Base-by-base conservation (phyloP, 2,329 filamentous ascomycete species). In the Botryotinia globosa region DNA sequence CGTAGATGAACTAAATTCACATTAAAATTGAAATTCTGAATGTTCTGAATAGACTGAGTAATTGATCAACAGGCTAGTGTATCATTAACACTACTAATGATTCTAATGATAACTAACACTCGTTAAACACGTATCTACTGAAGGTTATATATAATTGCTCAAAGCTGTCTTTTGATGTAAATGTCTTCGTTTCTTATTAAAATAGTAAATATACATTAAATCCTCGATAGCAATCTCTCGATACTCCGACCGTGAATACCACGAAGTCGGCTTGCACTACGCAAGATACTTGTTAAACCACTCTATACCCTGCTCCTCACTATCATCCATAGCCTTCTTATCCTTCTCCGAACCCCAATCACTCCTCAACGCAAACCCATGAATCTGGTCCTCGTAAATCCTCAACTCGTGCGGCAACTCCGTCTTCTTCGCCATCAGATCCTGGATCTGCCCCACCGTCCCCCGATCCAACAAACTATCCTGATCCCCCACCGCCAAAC, bases 401-500 rank as follows among this genome's bases (percentile, higher is more conserved):
- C 77, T 76, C 42, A 81, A 75, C 77, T 84, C 80, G 73, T 78
- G 69, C 64, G 76, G 75, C 14, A 77, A 76, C 51, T 73, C 75
- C 69, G 79, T 79, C 74, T 79, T 77, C 32, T 39, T 74, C 59
- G 79, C 79, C 45, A 82, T 66, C 42, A 82, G 76, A 51, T 72
- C 73, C 70, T 78, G 77, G 64, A 80, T 76, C 54, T 75, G 65
- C 59, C 64, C 34, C 69, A 80, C 77, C 39, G 78, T 72, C 12
- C 75, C 69, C 16, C 54, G 67, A 6, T 81, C 76, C 61, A 87
- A 75, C 67, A 80, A 80, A 59, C 81, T 77, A 76, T 88, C 87
- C 6, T 80, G 77, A 56, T 85, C 83, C 6, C 83, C 85, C 10
- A 86, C 75, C 3, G 84, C 84, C 72, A 87, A 82, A 56, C 83